Percentiles rank a stretch among this genome's conserved stretches.
Evolutionary conservation across 352 stramenopile species (phyloP).

Genomic region (Phytopythium mirpurense): DNA sequence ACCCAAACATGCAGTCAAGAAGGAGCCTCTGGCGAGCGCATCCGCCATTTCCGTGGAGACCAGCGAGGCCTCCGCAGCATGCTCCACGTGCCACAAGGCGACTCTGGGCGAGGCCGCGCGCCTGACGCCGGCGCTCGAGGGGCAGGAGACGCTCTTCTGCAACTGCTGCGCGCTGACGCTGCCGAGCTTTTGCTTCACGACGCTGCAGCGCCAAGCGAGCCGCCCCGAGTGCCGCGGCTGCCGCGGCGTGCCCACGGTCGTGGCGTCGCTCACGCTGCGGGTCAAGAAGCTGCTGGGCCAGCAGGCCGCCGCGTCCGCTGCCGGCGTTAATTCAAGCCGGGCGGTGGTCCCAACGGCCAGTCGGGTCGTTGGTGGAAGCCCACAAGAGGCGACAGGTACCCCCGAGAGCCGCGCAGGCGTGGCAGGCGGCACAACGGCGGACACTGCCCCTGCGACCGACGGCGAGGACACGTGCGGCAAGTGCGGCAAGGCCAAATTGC

Average conservation of each 20-base stretch:
- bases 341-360: no score
- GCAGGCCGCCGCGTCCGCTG: no score
- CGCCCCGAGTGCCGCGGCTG: conserved; percentile 1
- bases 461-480: not conserved
- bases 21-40: no score
- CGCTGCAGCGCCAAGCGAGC: not conserved
- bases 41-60: no score
- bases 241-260: not conserved
- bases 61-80: not conserved
- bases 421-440: no score
- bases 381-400: no score
- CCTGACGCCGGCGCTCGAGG: not conserved
- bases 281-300: not conserved
- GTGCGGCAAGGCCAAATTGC: not conserved
- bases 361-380: no score
- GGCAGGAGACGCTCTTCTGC: not conserved
- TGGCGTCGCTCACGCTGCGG: not conserved
- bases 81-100: not conserved
- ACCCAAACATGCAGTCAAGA: not conserved
- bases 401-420: no score
- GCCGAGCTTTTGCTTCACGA: conserved; percentile 5
- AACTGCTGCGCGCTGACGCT: not conserved
- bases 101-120: not conserved
- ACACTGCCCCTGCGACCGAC: no score
- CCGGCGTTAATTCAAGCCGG: no score